Base-by-base conservation (phyloP, 306 rosid species). In the Acacia acuminata region DNA sequence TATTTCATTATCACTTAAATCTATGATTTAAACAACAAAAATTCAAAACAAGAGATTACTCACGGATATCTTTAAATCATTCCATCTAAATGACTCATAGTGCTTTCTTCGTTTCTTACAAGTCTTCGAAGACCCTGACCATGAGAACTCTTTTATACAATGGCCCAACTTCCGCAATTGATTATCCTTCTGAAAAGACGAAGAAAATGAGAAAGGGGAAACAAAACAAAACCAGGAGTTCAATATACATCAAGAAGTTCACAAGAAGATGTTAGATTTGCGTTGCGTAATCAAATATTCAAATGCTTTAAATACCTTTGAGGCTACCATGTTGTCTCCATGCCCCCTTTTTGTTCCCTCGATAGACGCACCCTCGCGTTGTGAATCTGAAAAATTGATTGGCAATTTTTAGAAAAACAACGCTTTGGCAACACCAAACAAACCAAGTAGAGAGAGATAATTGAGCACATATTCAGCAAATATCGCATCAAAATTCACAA, bases 1-100 rank as follows among this genome's bases (percentile, higher is more conserved):
- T n/a, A n/a, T n/a, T n/a, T n/a, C n/a, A n/a, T n/a, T n/a, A n/a
- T n/a, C n/a, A 27, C 27, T 27, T 27, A 27, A 27, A 27, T 27
- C 27, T 27, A 27, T 27, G 27, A 27, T 27, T 27, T 27, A 27
- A 27, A 27, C 27, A 27, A 27, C 27, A 27, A 27, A 64, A 16
- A 20, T 32, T 17, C 0, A 70, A 45, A 47, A 66, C 47, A 83
- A 20, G 48, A 50, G 71, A 73, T 7, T 36, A 82, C 97, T 86
- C 67, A 95, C 98, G 8, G 93, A 93, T 78, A 95, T 91, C 82
- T 87, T 83, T 83, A 92, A 87, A 47, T 91, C 88, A 5, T 93
- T 92, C 24, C 93, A 85, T 85, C 78, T 69, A 73, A 90, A 93
- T 11, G 93, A 87, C 61, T 86, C 82, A 56, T 90, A 93, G 83